Base-by-base conservation (phyloP, 2,329 filamentous ascomycete species). In the Fusarium sp. region DNA sequence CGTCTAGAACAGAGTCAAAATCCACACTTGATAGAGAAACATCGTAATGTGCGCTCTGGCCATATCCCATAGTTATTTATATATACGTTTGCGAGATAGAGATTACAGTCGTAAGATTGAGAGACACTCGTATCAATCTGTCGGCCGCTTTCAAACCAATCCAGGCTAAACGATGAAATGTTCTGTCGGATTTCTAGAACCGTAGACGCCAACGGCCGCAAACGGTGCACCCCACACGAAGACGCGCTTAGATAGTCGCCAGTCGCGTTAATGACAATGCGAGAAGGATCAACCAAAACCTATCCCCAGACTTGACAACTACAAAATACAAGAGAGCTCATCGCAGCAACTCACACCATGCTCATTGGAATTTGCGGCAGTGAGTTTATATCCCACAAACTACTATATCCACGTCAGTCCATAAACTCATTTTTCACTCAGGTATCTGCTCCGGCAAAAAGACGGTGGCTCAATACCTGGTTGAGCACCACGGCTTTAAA, bases 361-460 rank as follows among this genome's bases (percentile, higher is more conserved):
- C 82, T 93, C 36, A 90, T 93, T 62, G 91, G 90, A 52, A 83
- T 93, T 58, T 93, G 90, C 70, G 89, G 89, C 72, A 88, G 89
- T 90, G 81, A 73, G 77, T 62, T 11, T 5, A 28, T 42, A n/a
- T 26, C 39, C 22, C 40, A 13, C 32, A 40, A 34, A 12, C 24
- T 49, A 50, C 41, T 13, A 19, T 10, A 28, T 28, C 4, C 24
- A 53, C 10, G 13, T 32, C 25, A 49, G 43, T 5, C 45, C 47
- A 26, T 31, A 42, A 38, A 58, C 64, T 67, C 52, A 64, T 53
- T 22, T 43, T 6, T n/a, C 38, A 35, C 22, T 24, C 72, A 95
- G 93, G 91, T 72, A 94, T 97, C 71, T 98, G 93, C 80, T 89
- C 94, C 44, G 95, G 95, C 72, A 98, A 97, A 80, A 89, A 88